Evolutionary conservation across 805 yeast genomes (phyloP).

Genomic region (Metschnikowia matae): DNA sequence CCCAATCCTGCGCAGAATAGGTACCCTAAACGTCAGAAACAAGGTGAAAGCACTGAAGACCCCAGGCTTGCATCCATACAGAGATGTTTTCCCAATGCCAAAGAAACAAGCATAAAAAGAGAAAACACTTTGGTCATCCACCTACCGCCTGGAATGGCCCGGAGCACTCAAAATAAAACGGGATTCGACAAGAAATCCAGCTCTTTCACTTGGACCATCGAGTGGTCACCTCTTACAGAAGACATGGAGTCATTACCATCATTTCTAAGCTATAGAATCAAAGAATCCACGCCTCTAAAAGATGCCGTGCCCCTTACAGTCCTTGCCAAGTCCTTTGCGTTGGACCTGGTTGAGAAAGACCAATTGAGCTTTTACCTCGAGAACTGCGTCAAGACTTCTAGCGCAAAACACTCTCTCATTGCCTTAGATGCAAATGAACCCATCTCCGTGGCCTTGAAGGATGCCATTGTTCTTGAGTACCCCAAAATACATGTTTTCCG

Average conservation of each 20-base stretch:
- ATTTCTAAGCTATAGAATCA: constrained; percentile 43
- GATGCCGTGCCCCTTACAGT: constrained; percentile 42
- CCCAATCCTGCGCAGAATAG: constrained; percentile 11
- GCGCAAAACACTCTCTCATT: constrained; percentile 27
- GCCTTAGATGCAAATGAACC: constrained; percentile 29
- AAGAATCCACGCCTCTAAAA: constrained; percentile 32
- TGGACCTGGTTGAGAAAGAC: constrained; percentile 21
- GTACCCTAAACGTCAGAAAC: constrained; percentile 11
- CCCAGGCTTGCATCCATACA: constrained; percentile 21
- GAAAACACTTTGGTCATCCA: constrained; percentile 64
- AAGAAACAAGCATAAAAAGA: constrained; percentile 34
- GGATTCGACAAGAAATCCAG: constrained; percentile 63
- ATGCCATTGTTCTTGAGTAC: constrained; percentile 65
- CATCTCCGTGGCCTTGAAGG: constrained; percentile 49
- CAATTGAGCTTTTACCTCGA: constrained; percentile 30
- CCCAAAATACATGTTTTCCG: constrained; percentile 59
- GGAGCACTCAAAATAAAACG: constrained; percentile 60
- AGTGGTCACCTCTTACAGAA: constrained; percentile 51
- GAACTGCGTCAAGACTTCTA: constrained; percentile 23
- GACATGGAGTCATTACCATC: constrained; percentile 23
- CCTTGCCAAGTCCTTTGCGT: constrained; percentile 17
- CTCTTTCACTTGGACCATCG: constrained; percentile 74
- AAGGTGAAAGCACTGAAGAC: constrained; percentile 17
- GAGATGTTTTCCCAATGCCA: constrained; percentile 23
- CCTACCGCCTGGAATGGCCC: constrained; percentile 71